Base-by-base conservation (phyloP, 2,329 filamentous ascomycete genomes). In the Alternaria triticimaculans region DNA sequence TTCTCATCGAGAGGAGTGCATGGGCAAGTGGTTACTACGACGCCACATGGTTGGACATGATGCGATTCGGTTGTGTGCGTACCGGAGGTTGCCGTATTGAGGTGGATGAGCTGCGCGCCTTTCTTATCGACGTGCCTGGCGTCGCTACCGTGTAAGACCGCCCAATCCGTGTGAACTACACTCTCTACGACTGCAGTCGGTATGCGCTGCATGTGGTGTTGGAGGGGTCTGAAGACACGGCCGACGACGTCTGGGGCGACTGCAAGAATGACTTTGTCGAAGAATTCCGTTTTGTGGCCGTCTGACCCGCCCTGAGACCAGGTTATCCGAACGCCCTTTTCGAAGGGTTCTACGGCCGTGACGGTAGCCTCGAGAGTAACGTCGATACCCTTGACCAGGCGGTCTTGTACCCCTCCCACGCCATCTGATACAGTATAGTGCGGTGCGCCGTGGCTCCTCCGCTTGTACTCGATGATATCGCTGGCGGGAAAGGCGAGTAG, bases 211-310 rank as follows among this genome's bases (percentile, higher is more conserved):
- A 87, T 77, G 4, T 75, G 65, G 5, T 78, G 55, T 3, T 66
- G 64, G 3, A 87, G 67, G 0, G 84, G 84, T 1, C 73, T 65
- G 62, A 85, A 88, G 12, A 89, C 80, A 6, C 73, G 74, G 6
- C 80, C 83, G 0, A 84, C 85, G 5, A 87, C 82, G 64, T 87
- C 82, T 1, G 87, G 87, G 0, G 86, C 83, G 2, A 88, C 84
- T 0, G 86, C 86, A 1, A 89, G 76, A 23, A 89, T 76, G 1
- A 87, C 85, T 3, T 79, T 80, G 56, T 88, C 86, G 56, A 87
- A 88, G 0, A 68, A 56, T 18, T 84, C 80, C 23, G 58, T 59
- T 11, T 78, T 67, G 0, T 69, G 33, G 0, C 62, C 69, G 3
- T 64, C 41, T 5, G 66, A 53, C 11, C 46, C 23, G 62, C 62